Evolutionary conservation across 148 eudicot genomes (phyloP), one percentile per base, ranked within the genome.

Genomic region (Silene uniflora): DNA sequence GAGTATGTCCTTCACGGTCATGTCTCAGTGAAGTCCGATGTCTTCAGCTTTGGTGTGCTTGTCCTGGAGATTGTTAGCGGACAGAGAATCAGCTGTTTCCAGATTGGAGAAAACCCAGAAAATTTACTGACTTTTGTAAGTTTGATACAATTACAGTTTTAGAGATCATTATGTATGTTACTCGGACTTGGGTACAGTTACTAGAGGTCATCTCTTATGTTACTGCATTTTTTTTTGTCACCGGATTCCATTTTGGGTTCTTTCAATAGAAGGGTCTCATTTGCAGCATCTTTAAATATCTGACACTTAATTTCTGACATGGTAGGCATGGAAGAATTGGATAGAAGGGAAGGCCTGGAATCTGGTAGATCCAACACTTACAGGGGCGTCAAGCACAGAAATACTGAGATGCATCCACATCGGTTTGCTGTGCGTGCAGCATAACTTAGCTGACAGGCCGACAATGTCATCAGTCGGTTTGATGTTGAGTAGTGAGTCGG

Each of bases 41-140:
- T 90, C 3, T 90, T 63, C 61, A 86, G 93, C 74, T 88, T 86
- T n/a, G 93, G 89, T 0, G 79, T 88, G 7, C 58, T 90, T 10
- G 62, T 88, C 18, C 54, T 88, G 42, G 91, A 90, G 73, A 85
- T 90, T 29, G 32, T 29, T 4, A 29, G 32, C 32, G 32, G 32
- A 1, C 32, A 29, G 32, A 29, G 32, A 29, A 29, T 29, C 32
- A 29, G 32, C 4, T 29, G 32, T 29, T 29, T 29, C 32, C 32
- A 29, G 4, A 29, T 29, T 29, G 32, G 32, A 29, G 32, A 29
- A 29, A 29, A 29, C 32, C 32, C 32, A 4, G 32, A 29, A 29
- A 29, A 29, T 29, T 4, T 29, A 29, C 32, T 29, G 32, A 29
- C 32, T 29, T 29, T 29, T 4, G 32, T 29, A 29, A 29, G 32